These are phyloP conservation scores for Ceratobasidium sp. DNA, from an alignment of 1,284 basidiomycete genomes.

Conservation along the genomic window DNA sequence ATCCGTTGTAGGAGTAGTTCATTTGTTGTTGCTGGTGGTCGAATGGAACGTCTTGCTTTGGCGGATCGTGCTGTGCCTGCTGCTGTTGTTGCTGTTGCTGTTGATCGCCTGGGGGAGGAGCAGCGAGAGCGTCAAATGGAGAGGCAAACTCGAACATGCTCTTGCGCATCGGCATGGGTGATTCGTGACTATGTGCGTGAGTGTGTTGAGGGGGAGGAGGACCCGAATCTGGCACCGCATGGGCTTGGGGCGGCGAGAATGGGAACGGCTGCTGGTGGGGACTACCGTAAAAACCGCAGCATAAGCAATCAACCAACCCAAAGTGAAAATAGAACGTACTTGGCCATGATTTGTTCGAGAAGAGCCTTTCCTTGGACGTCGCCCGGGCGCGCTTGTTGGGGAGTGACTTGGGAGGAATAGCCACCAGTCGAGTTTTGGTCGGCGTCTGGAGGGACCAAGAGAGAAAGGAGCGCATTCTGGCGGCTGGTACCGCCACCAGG, in stretches of 20 bases:
- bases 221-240: slow-evolving; percentile 55
- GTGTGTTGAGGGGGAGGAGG: slow-evolving; percentile 48
- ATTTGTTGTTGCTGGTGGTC: slow-evolving; percentile 38
- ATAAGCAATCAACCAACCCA: slow-evolving; percentile 40
- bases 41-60: slow-evolving; percentile 32
- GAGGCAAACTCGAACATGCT: slow-evolving; percentile 85
- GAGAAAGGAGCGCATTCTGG: slow-evolving; percentile 72
- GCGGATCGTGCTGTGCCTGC: slow-evolving; percentile 19
- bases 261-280: slow-evolving; percentile 59
- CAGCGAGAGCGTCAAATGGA: slow-evolving; percentile 76
- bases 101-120: slow-evolving; percentile 55
- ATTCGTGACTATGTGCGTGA: slow-evolving; percentile 61
- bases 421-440: slow-evolving; percentile 54
- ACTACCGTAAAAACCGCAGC: slow-evolving; percentile 24
- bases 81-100: slow-evolving; percentile 61
- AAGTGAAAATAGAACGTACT: slow-evolving; percentile 61
- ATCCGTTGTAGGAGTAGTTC: slow-evolving; percentile 16
- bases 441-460: slow-evolving; percentile 64
- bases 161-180: slow-evolving; percentile 67
- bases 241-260: slow-evolving; percentile 64
- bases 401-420: slow-evolving; percentile 47
- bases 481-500: slow-evolving; percentile 33
- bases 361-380: slow-evolving; percentile 77
- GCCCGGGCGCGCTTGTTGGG: slow-evolving; percentile 69
- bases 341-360: slow-evolving; percentile 80